Percentiles rank a stretch among this genome's conserved stretches.
Evolutionary conservation across 345 rosid species (phyloP).

Genomic region (Bruguiera parviflora): DNA sequence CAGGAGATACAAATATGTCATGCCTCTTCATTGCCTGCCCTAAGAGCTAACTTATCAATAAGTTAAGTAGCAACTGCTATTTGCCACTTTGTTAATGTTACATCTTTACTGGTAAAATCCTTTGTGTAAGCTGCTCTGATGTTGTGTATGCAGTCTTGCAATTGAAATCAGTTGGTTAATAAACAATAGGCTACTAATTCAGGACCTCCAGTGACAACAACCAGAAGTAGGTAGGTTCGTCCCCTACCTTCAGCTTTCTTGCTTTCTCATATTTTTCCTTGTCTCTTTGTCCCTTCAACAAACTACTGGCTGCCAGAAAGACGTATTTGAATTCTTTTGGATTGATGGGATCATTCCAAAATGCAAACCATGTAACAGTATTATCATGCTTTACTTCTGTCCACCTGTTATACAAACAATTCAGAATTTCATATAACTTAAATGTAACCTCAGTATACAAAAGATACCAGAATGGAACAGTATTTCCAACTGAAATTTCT

Average conservation of each 20-base stretch:
- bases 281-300: constrained; percentile 96
- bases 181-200: not conserved
- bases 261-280: constrained; percentile 98
- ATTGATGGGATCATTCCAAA: constrained; percentile 97
- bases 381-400: constrained; percentile 93
- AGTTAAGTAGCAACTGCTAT: constrained; percentile 98
- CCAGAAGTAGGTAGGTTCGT: not conserved
- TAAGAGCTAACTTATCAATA: constrained; percentile 93
- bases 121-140: constrained; percentile 86
- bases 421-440: constrained; percentile 28
- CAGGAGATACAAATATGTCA: constrained; percentile 2
- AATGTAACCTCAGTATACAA: no score
- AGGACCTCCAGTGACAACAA: constrained; percentile 6
- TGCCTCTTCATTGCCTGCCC: constrained; percentile 99
- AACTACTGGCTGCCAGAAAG: constrained; percentile 93
- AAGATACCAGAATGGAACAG: no score
- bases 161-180: constrained; percentile 13
- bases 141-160: constrained; percentile 67
- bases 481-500: no score
- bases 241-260: constrained; percentile 75
- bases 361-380: constrained; percentile 98
- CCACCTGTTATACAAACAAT: constrained; percentile 65
- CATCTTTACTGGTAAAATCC: constrained; percentile 72
- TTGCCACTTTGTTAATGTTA: constrained; percentile 45
- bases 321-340: constrained; percentile 91